Base-by-base conservation (phyloP, 345 rosid genomes). In the Populus ilicifolia region DNA sequence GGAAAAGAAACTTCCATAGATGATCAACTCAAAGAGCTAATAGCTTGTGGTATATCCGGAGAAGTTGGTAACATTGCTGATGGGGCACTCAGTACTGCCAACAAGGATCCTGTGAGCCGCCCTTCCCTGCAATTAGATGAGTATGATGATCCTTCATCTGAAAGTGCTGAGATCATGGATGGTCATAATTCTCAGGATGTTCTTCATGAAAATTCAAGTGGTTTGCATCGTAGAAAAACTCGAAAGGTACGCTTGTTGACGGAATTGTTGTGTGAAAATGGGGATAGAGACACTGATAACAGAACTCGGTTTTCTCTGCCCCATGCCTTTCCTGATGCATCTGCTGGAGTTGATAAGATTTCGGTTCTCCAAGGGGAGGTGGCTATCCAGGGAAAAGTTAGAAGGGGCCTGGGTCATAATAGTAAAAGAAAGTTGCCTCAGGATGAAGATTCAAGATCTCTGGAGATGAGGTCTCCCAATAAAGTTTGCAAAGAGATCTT, bases 201-300 rank as follows among this genome's bases (percentile, higher is more conserved):
- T 78, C 72, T 72, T 48, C 79, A 41, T 68, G 86, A 81, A 79
- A 80, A 75, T 59, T 78, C 80, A n/a, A 71, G 82, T 69, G 82
- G 90, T 75, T 72, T 75, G 78, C 91, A 81, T 80, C 91, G 90
- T 21, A 90, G 86, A 69, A 92, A 86, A 90, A 52, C 85, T 69
- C 87, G 88, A 61, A 96, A 92, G 83, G 80, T 90, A 75, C 92
- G 94, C 75, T 83, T 87, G 77, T 84, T 96, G 46, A 89, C 91
- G n/a, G 99, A 96, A 43, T 85, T 96, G 83, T 72, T 93, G 84
- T 78, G 85, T 80, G 80, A 83, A 78, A 76, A 71, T 56, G 88
- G 79, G 50, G 84, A 69, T 73, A 83, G 81, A 69, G 76, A 74
- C 74, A 66, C 27, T 27, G 77, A 77, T 73, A 71, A 62, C 9